These are phyloP conservation scores for Platanthera zijinensis DNA, from an alignment of 106 monocot genomes.

Conservation along the genomic window DNA sequence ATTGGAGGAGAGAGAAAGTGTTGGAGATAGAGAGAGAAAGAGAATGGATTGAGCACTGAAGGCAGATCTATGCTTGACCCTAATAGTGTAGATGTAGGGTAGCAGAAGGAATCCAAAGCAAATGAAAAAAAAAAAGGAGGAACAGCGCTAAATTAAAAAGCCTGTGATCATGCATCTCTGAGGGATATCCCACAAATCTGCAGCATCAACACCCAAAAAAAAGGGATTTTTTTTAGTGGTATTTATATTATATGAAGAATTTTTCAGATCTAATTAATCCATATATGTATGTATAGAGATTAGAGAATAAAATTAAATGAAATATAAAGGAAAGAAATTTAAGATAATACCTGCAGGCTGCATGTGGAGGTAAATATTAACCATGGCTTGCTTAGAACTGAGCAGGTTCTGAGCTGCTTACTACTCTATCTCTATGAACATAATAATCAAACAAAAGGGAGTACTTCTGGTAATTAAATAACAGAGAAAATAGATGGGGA, in stretches of 20 bases:
- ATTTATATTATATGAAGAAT: too few species aligned
- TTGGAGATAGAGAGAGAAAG: constrained; percentile 1
- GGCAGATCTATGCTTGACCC: not conserved
- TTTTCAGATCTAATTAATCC: too few species aligned
- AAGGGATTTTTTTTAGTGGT: too few species aligned
- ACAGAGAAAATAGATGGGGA: not conserved
- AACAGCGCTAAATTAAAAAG: not conserved
- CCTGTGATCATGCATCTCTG: constrained; percentile 3
- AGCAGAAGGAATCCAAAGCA: not conserved
- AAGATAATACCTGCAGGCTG: too few species aligned
- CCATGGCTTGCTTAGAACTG: too few species aligned
- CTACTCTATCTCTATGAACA: not conserved
- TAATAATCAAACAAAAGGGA: not conserved
- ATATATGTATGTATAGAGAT: too few species aligned
- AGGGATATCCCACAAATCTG: constrained; percentile 6
- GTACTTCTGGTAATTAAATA: not conserved
- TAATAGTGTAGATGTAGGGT: not conserved
- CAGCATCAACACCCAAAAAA: too few species aligned
- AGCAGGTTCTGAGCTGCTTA: too few species aligned
- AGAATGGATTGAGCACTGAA: not conserved
- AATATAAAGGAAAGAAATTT: not conserved
- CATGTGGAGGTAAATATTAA: too few species aligned
- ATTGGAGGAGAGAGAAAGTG: not conserved
- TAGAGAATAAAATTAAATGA: too few species aligned
- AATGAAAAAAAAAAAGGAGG: not conserved